Percentiles rank a stretch among this genome's conserved stretches.
phyloP scores from a whole-genome alignment of 1,284 basidiomycete genomes.

The Rhodotorula sp. region DNA sequence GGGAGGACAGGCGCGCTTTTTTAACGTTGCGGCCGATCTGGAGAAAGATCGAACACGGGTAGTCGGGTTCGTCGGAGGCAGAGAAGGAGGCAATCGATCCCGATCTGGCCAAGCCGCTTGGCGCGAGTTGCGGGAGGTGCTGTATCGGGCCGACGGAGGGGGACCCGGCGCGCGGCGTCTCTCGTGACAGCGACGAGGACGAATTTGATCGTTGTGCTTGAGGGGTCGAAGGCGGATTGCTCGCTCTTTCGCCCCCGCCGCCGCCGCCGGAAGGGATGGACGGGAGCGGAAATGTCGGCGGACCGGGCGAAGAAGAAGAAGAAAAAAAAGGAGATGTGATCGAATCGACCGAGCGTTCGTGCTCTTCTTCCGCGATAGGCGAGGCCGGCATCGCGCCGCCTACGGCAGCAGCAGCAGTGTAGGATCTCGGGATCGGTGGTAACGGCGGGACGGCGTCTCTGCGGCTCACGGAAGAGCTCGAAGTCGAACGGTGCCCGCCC shows the following conservation, averaged over 20 bases:
- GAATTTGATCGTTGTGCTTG: not conserved
- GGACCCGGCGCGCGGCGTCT: not conserved
- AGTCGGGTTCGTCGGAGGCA: conserved; percentile 38
- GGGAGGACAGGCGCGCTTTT: conserved; percentile 71
- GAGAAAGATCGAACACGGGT: conserved; percentile 70
- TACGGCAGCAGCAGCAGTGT: conserved; percentile 5
- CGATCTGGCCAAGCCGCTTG: not conserved
- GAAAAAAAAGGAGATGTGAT: not conserved
- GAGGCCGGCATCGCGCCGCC: not conserved
- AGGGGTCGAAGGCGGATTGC: not conserved
- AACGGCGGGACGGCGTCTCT: conserved; percentile 7
- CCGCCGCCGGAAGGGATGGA: not conserved
- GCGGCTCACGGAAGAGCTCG: not conserved
- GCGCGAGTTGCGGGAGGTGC: not conserved
- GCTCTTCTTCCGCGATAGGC: conserved; percentile 26
- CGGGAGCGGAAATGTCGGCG: conserved; percentile 24
- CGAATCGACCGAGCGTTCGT: not conserved
- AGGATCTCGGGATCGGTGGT: conserved; percentile 23
- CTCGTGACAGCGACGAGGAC: not conserved
- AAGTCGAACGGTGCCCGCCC: not conserved
- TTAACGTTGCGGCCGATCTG: conserved; percentile 91
- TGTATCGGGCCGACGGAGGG: not conserved
- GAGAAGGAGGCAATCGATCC: not conserved
- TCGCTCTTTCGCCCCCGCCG: not conserved
- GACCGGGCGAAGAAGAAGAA: not conserved